These are phyloP conservation scores for Cystobasidium ongulense DNA, from an alignment of 768 basidiomycete genomes.

Conservation along the genomic window DNA sequence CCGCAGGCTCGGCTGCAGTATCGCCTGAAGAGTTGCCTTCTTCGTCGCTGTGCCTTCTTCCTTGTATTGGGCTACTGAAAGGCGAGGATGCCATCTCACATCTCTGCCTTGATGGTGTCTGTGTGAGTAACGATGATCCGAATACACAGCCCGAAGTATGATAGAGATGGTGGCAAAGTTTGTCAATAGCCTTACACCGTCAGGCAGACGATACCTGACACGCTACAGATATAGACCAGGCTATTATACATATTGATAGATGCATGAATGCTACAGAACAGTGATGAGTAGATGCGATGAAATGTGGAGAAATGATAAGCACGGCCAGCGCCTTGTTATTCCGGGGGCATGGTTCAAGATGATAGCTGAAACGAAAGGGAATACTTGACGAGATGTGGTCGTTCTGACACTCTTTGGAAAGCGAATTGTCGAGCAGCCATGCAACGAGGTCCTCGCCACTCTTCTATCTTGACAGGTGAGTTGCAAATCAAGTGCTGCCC, in stretches of 20 bases:
- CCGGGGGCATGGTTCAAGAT: neutral
- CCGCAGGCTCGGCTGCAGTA: neutral
- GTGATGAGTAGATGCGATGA: no score
- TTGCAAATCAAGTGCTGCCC: neutral
- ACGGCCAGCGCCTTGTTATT: no score
- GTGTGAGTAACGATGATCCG: neutral
- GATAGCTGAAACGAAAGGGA: neutral
- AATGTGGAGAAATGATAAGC: no score
- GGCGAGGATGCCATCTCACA: neutral
- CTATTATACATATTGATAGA: neutral
- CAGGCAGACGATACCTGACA: no score
- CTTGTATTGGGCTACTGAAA: neutral
- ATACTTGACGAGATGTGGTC: slow-evolving; percentile 11
- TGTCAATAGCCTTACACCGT: neutral
- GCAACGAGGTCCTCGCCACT: slow-evolving; percentile 19
- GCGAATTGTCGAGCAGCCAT: neutral
- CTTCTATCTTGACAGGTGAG: neutral
- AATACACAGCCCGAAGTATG: neutral
- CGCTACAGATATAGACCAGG: neutral
- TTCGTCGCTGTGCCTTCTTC: neutral
- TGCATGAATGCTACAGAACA: neutral
- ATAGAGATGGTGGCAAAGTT: neutral
- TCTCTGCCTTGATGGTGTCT: neutral
- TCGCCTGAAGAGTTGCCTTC: neutral
- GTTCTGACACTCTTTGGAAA: neutral